Percentiles rank a stretch among this genome's conserved stretches.
These are phyloP conservation scores for Hymenoscyphus fructigenus DNA, from an alignment of 2,329 filamentous ascomycete genomes.

Conservation along the genomic window DNA sequence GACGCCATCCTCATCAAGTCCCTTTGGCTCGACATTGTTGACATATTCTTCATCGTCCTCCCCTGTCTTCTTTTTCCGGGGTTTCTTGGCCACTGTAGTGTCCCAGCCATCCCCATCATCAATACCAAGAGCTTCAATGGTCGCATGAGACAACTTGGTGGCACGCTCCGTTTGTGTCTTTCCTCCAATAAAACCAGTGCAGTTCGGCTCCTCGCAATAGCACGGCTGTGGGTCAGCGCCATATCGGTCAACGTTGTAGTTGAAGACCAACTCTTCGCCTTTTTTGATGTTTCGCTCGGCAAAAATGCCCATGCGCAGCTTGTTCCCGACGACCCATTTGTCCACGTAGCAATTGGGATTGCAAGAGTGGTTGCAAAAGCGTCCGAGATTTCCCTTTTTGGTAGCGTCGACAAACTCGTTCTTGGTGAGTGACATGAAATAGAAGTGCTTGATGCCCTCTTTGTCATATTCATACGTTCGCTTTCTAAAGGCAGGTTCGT, in stretches of 20 bases:
- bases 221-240: slow-evolving; percentile 95
- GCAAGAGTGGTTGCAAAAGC: slow-evolving; percentile 99
- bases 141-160: slow-evolving; percentile 84
- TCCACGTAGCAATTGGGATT: slow-evolving; percentile 99
- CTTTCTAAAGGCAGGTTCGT: slow-evolving; percentile 82
- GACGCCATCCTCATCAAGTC: slow-evolving; percentile 77
- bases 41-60: slow-evolving; percentile 97
- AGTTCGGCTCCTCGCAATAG: slow-evolving; percentile 93
- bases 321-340: slow-evolving; percentile 98
- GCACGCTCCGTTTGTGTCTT: slow-evolving; percentile 96
- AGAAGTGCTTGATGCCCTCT: slow-evolving; percentile 98
- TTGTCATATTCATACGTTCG: slow-evolving; percentile 93
- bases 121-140: slow-evolving; percentile 93
- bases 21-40: slow-evolving; percentile 78
- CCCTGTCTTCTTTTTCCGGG: slow-evolving; percentile 84
- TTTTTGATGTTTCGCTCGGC: slow-evolving; percentile 79
- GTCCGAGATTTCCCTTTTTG: slow-evolving; percentile 90
- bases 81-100: slow-evolving; percentile 82
- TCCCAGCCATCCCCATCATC: slow-evolving; percentile 93
- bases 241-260: slow-evolving; percentile 99
- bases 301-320: slow-evolving; percentile 98
- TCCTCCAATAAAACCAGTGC: slow-evolving; percentile 93
- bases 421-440: slow-evolving; percentile 98
- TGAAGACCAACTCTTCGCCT: slow-evolving; percentile 95
- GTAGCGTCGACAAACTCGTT: slow-evolving; percentile 97